phyloP scores from a whole-genome alignment of 768 basidiomycete genomes.

The Galerina marginata region DNA sequence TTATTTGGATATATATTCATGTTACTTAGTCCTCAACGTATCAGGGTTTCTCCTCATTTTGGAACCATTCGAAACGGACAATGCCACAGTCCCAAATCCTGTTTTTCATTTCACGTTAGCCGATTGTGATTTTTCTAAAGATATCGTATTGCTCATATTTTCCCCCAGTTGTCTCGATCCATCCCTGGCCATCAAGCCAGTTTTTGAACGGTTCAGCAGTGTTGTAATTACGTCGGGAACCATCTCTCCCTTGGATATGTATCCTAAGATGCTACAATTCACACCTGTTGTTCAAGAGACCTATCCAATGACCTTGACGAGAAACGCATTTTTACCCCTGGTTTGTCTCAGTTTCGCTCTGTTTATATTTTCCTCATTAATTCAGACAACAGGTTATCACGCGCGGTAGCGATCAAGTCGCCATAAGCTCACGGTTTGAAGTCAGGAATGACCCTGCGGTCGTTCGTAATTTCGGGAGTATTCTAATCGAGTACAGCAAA shows the following conservation, averaged over 20 bases:
- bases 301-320: slow-evolving; percentile 96
- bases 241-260: slow-evolving; percentile 98
- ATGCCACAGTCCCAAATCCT: slow-evolving; percentile 97
- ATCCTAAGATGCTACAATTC: slow-evolving; percentile 99
- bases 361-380: slow-evolving; percentile 8
- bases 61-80: slow-evolving; percentile 98
- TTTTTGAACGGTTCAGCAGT: slow-evolving; percentile 97
- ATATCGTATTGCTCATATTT: slow-evolving; percentile 16
- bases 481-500: slow-evolving; percentile 97
- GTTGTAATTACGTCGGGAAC: slow-evolving; percentile 99
- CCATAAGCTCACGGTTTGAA: slow-evolving; percentile 97
- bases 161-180: slow-evolving; percentile 89
- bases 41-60: slow-evolving; percentile 94
- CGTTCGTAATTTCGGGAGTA: slow-evolving; percentile 97
- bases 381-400: slow-evolving; percentile 79
- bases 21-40: slow-evolving; percentile 4
- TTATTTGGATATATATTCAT: slow-evolving; percentile 5
- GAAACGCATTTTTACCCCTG: slow-evolving; percentile 95
- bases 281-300: slow-evolving; percentile 96
- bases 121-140: background rate
- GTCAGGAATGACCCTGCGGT: slow-evolving; percentile 99
- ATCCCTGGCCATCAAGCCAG: slow-evolving; percentile 94
- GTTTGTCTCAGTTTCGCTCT: slow-evolving; percentile 47
- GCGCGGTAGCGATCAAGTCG: slow-evolving; percentile 96
- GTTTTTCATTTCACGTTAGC: slow-evolving; percentile 93